A percentile compares a stretch with the other conserved stretches of the same genome.
These are phyloP conservation scores for Xanthoceras sorbifolium DNA, from an alignment of 345 rosid genomes.

Conservation along the genomic window DNA sequence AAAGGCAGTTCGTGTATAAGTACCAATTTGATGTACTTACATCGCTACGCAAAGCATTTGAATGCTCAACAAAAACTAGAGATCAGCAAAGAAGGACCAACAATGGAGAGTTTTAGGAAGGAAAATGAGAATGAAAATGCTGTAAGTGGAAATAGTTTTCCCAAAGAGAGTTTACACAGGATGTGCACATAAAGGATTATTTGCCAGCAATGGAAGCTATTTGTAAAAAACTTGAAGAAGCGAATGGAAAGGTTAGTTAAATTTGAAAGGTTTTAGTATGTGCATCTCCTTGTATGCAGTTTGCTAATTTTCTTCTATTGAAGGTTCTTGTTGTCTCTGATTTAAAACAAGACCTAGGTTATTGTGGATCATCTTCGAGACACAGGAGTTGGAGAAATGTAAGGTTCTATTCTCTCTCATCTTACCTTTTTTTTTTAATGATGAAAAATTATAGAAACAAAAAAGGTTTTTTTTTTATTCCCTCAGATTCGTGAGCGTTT, in stretches of 20 bases:
- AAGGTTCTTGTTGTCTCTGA: conserved; percentile 91
- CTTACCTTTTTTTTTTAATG: neutral
- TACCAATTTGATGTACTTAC: conserved; percentile 69
- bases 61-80: conserved; percentile 74
- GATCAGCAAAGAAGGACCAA: conserved; percentile 57
- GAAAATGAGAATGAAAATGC: conserved; percentile 39
- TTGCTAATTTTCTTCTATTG: conserved; percentile 43
- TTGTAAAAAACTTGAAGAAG: conserved; percentile 79
- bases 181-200: conserved; percentile 72
- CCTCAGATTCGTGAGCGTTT: conserved; percentile 72
- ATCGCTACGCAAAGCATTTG: conserved; percentile 77
- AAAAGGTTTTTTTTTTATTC: neutral
- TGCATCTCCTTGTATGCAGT: conserved; percentile 24
- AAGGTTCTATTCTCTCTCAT: conserved; percentile 22
- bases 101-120: conserved; percentile 30
- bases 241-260: conserved; percentile 66
- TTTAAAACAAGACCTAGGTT: conserved; percentile 81
- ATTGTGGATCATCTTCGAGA: conserved; percentile 52
- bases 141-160: conserved; percentile 35
- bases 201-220: conserved; percentile 80
- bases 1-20: conserved; percentile 54
- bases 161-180: conserved; percentile 49
- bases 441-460: neutral
- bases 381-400: conserved; percentile 92
- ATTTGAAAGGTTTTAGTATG: conserved; percentile 17